These are phyloP conservation scores for Metarhizium guizhouense DNA, from an alignment of 2,329 filamentous ascomycete species.

Conservation along the genomic window DNA sequence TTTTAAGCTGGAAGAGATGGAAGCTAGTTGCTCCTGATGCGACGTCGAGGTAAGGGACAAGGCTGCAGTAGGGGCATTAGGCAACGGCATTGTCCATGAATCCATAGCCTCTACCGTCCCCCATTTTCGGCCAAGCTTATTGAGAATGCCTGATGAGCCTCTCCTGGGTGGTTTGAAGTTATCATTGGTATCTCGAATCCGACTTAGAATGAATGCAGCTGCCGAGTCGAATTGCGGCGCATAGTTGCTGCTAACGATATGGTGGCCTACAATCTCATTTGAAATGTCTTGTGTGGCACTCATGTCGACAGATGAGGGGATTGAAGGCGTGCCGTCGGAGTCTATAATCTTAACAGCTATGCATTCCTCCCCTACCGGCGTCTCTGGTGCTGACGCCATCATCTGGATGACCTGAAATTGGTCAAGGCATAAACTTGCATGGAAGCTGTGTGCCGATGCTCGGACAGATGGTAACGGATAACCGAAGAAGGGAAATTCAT, in stretches of 20 bases:
- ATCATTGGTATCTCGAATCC: not conserved
- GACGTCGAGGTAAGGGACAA: not conserved
- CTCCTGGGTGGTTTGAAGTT: not conserved
- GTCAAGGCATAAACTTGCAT: not conserved
- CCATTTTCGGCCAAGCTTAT: not conserved
- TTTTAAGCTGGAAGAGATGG: constrained; percentile 12
- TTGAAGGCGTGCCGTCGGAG: not conserved
- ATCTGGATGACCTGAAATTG: not conserved
- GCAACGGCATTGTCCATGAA: not conserved
- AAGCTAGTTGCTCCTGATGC: not conserved
- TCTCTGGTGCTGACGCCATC: not conserved
- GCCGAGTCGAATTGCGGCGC: constrained; percentile 5
- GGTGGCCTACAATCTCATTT: not conserved
- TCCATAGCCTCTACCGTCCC: not conserved
- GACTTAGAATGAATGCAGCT: constrained; percentile 3
- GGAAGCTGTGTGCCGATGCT: not conserved
- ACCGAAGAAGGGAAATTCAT: not conserved
- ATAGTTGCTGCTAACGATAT: not conserved
- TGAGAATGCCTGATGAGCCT: not conserved
- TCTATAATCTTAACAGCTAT: not conserved
- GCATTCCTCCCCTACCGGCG: not conserved
- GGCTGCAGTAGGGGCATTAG: not conserved
- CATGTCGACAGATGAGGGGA: not conserved
- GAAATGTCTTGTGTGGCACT: not conserved
- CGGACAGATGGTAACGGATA: not conserved